A percentile compares a stretch with the other conserved stretches of the same genome.
Evolutionary conservation across 768 basidiomycete species (phyloP).

Genomic region (Serendipita indica): DNA sequence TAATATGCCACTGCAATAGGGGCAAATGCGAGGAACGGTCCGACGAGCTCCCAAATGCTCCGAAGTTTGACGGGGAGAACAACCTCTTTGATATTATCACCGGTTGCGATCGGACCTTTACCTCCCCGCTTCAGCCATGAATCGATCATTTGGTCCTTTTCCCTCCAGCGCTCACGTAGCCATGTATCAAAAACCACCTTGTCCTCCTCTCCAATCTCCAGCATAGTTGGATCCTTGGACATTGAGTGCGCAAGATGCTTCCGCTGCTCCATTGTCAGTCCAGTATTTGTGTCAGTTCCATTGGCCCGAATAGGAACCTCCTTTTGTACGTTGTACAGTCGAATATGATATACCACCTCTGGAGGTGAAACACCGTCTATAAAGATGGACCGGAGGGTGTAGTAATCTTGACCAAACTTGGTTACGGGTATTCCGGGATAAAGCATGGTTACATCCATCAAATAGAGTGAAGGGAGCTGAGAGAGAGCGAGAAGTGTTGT

Average conservation of each 20-base stretch:
- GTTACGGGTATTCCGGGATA: conserved; percentile 79
- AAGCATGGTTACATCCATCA: conserved; percentile 83
- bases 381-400: conserved; percentile 83
- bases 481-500: conserved; percentile 70
- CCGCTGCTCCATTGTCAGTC: neutral
- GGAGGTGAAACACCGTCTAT: conserved; percentile 69
- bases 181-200: conserved; percentile 62
- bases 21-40: conserved; percentile 58
- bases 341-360: conserved; percentile 71
- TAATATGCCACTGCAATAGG: conserved; percentile 31
- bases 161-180: conserved; percentile 66
- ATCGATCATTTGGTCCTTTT: conserved; percentile 52
- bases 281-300: neutral
- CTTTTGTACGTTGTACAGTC: conserved; percentile 51
- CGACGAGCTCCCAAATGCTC: conserved; percentile 37
- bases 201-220: conserved; percentile 41
- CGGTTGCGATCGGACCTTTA: conserved; percentile 21
- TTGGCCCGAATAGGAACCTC: conserved; percentile 51
- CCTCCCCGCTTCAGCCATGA: conserved; percentile 17
- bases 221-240: neutral
- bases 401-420: conserved; percentile 76
- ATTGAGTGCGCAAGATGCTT: conserved; percentile 11
- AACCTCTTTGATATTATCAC: neutral
- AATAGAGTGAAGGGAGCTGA: conserved; percentile 54
- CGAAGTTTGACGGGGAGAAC: conserved; percentile 45